phyloP scores from a whole-genome alignment of 768 basidiomycete genomes.

The Pisolithus orientalis region DNA sequence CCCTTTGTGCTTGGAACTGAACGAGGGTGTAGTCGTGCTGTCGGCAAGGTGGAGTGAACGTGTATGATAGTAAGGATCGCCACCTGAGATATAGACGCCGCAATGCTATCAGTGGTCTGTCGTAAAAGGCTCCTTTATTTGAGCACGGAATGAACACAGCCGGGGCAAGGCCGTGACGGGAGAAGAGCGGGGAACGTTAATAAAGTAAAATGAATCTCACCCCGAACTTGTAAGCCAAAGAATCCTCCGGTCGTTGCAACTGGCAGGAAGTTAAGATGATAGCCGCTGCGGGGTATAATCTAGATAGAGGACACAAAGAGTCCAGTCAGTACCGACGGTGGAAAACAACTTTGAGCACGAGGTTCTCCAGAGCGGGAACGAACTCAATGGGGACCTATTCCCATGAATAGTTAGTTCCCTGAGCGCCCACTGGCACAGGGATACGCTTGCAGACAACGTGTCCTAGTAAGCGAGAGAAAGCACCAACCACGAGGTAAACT shows the following conservation, averaged over 20 bases:
- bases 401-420: conserved; percentile 10
- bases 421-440: conserved; percentile 1
- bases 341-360: neutral
- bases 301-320: no score
- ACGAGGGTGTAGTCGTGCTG: conserved; percentile 1
- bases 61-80: conserved; percentile 11
- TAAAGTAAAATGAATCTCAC: conserved; percentile 23
- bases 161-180: neutral
- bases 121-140: conserved; percentile 7
- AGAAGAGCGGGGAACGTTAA: conserved; percentile 9
- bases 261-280: no score
- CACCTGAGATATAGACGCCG: conserved; percentile 12
- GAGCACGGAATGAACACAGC: conserved; percentile 7
- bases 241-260: conserved; percentile 7
- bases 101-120: conserved; percentile 10
- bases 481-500: neutral
- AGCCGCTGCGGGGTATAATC: no score
- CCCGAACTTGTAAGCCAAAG: conserved; percentile 14
- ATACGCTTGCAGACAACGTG: conserved; percentile 17
- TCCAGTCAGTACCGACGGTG: no score
- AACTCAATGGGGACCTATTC: neutral
- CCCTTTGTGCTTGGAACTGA: conserved; percentile 6
- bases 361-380: conserved; percentile 4
- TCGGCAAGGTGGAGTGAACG: conserved; percentile 11
- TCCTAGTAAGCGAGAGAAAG: neutral